Evolutionary conservation across 2,329 filamentous ascomycete species (phyloP), one percentile per base, ranked within the genome.

Genomic region (Bipolaris bicolor): DNA sequence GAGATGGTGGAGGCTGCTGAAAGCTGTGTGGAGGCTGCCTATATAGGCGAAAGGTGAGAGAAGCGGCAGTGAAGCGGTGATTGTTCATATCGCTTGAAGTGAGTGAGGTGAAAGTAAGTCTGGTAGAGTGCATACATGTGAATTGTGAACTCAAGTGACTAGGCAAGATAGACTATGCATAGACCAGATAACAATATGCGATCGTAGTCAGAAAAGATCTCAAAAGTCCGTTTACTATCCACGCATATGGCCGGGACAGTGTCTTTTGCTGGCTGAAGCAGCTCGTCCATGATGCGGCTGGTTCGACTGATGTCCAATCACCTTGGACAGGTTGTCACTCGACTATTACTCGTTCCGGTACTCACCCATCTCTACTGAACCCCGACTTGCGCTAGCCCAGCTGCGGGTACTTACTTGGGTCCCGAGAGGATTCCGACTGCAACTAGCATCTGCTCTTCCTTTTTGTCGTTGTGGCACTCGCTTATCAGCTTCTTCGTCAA

Each of bases 401-500:
- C 53, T 29, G 31, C 44, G 43, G 34, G 16, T 15, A 24, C 33
- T n/a, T 22, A 9, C 36, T 16, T 29, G 11, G 36, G 39, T 53
- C 4, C 41, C 49, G 37, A 43, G n/a, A 31, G 44, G 36, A 36
- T 43, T 29, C 47, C 33, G 33, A 15, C 36, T 34, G 20, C 16
- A 20, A 22, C 26, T 18, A 22, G 41, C 54, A 44, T 10, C 36
- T 57, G 18, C 49, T 53, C 34, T 48, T 53, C 24, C 31, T 24
- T 22, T 7, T 34, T 20, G 33, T 31, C 24, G 29, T 22, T 37
- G 33, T 39, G 44, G 45, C 40, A 48, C 39, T 57, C 50, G 55
- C 55, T 57, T 54, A 54, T 44, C 45, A 45, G 26, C 22, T 22
- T 43, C 22, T 16, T 54, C 22, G 29, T 37, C 40, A 24, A 43